Evolutionary conservation across 345 rosid genomes (phyloP).

Genomic region (Rubroshorea leprosula): DNA sequence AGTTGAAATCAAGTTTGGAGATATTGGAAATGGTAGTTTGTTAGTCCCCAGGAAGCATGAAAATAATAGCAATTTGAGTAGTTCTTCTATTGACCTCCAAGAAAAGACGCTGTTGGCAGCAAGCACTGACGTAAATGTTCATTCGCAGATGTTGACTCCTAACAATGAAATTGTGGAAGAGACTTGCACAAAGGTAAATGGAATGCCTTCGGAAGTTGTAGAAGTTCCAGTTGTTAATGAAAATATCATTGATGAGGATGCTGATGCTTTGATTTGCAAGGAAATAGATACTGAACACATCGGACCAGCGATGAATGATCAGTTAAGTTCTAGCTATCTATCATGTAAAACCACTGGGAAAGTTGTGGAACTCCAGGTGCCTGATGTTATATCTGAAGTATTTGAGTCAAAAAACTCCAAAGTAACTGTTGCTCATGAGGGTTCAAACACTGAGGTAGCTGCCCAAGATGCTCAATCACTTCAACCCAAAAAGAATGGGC

Average conservation of each 20-base stretch:
- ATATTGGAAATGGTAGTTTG: constrained; percentile 24
- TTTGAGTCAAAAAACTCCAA: constrained; percentile 21
- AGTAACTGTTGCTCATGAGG: constrained; percentile 16
- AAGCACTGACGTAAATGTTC: constrained; percentile 15
- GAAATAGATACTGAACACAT: constrained; percentile 18
- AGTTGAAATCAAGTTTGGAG: constrained; percentile 31
- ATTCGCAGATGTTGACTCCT: constrained; percentile 14
- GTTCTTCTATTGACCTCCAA: constrained; percentile 19
- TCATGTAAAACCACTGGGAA: constrained; percentile 25
- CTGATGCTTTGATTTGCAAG: constrained; percentile 25
- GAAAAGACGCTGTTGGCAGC: constrained; percentile 17
- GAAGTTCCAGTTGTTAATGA: constrained; percentile 16
- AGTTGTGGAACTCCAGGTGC: constrained; percentile 20
- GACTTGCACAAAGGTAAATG: constrained; percentile 22
- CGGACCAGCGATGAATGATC: constrained; percentile 14
- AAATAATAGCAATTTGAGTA: constrained; percentile 17
- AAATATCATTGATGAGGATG: constrained; percentile 14
- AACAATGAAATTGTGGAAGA: constrained; percentile 25
- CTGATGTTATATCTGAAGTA: constrained; percentile 17
- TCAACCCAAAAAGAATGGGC: constrained; percentile 20
- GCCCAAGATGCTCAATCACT: constrained; percentile 20
- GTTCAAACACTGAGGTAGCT: constrained; percentile 10
- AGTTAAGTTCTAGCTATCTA: constrained; percentile 15
- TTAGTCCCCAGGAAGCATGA: constrained; percentile 24
- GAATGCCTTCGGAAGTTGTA: constrained; percentile 19